phyloP scores from a whole-genome alignment of 805 yeast species.

The Sungouiozyma intestinalis region DNA sequence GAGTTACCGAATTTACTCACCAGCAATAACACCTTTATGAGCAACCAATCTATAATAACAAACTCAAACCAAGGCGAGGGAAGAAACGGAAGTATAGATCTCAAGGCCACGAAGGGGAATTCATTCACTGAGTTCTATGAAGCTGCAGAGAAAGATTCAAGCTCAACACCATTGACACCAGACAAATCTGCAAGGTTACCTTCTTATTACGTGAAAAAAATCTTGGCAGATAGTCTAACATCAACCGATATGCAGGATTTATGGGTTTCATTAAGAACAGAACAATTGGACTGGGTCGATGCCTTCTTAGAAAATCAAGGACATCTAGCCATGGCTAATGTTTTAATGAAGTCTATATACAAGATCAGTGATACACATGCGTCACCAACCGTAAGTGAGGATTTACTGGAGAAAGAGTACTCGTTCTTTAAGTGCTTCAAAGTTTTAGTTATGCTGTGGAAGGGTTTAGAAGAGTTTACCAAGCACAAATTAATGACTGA shows the following conservation, averaged over 20 bases:
- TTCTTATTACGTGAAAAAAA: conserved; percentile 61
- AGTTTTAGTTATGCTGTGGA: conserved; percentile 31
- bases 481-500: conserved; percentile 35
- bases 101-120: background rate
- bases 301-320: conserved; percentile 75
- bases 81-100: background rate
- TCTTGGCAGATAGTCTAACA: conserved; percentile 60
- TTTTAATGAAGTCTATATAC: conserved; percentile 40
- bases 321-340: conserved; percentile 61
- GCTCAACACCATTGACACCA: conserved; percentile 3
- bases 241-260: conserved; percentile 66
- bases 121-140: background rate
- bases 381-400: conserved; percentile 28
- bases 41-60: background rate
- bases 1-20: background rate
- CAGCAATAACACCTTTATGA: background rate
- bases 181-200: conserved; percentile 41
- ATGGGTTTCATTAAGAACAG: conserved; percentile 88
- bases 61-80: background rate
- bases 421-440: conserved; percentile 69
- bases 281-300: conserved; percentile 74
- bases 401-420: conserved; percentile 57
- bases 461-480: conserved; percentile 20
- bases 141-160: background rate
- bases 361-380: conserved; percentile 19